Percentiles rank a stretch among this genome's conserved stretches.
Evolutionary conservation across 495 filamentous ascomycete species (phyloP).

Genomic region (Podospora fimiseda): DNA sequence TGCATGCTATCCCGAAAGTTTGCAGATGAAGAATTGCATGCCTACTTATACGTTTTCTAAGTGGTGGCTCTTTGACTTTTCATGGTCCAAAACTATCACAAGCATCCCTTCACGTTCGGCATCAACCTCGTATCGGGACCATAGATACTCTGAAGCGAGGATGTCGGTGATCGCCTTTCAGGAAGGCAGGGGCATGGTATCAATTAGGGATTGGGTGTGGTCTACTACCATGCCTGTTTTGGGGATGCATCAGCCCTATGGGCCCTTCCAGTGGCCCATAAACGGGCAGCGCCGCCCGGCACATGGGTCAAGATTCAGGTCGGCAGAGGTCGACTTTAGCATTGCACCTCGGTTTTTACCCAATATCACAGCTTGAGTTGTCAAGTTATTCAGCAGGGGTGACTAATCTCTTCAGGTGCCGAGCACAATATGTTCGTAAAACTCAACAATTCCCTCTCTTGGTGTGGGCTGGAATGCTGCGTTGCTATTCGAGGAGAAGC

Average conservation of each 20-base stretch:
- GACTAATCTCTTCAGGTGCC: neutral
- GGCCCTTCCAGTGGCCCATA: conserved; percentile 2
- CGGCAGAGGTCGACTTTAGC: neutral
- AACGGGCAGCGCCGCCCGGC: conserved; percentile 1
- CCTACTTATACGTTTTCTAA: neutral
- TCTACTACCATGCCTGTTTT: neutral
- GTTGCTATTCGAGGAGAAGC: neutral
- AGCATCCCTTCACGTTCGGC: neutral
- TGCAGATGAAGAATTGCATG: neutral
- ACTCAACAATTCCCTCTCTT: neutral
- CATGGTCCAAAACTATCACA: neutral
- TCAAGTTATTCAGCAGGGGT: neutral
- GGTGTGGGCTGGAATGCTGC: neutral
- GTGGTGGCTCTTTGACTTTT: neutral
- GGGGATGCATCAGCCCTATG: conserved; percentile 12
- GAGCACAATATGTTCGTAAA: too few species aligned
- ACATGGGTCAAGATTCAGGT: neutral
- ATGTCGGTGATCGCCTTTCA: neutral
- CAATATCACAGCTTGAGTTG: neutral
- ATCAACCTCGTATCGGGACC: neutral
- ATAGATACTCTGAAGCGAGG: neutral
- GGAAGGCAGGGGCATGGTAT: neutral
- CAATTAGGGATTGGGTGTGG: neutral
- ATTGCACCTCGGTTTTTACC: neutral
- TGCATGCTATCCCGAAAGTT: neutral